Conservation (phyloP, 495 filamentous ascomycete genomes). For the Trichoderma erinaceum region DNA sequence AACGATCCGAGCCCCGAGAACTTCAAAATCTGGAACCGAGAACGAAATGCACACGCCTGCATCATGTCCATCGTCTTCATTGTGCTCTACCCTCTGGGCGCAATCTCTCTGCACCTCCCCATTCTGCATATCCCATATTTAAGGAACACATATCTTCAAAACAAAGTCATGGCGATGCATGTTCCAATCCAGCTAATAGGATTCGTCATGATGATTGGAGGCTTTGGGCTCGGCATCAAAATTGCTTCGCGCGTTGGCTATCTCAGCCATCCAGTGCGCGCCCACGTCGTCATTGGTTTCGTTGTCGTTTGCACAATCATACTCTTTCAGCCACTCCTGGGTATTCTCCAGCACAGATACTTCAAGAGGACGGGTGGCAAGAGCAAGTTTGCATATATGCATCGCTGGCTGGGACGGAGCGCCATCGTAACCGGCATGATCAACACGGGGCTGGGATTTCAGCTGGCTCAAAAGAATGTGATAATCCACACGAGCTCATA, state of each 20-base stretch:
- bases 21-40: slow-evolving; percentile 4
- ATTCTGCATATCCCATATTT: background rate
- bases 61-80: slow-evolving; percentile 13
- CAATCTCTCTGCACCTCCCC: background rate
- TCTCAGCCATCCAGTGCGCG: background rate
- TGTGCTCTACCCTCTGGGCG: background rate
- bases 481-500: background rate
- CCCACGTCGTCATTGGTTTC: slow-evolving; percentile 7
- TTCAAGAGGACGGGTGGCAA: slow-evolving; percentile 4
- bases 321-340: background rate
- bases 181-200: background rate
- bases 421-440: background rate
- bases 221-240: background rate
- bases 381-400: background rate
- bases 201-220: slow-evolving; percentile 8
- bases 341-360: background rate
- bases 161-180: slow-evolving; percentile 7
- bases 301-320: background rate
- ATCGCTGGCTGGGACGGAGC: background rate
- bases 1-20: background rate
- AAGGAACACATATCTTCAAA: background rate
- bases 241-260: background rate
- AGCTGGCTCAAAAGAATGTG: slow-evolving; percentile 9
- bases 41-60: slow-evolving; percentile 3
- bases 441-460: background rate